phyloP scores from a whole-genome alignment of 1,284 basidiomycete species.

The Abortiporus biennis region DNA sequence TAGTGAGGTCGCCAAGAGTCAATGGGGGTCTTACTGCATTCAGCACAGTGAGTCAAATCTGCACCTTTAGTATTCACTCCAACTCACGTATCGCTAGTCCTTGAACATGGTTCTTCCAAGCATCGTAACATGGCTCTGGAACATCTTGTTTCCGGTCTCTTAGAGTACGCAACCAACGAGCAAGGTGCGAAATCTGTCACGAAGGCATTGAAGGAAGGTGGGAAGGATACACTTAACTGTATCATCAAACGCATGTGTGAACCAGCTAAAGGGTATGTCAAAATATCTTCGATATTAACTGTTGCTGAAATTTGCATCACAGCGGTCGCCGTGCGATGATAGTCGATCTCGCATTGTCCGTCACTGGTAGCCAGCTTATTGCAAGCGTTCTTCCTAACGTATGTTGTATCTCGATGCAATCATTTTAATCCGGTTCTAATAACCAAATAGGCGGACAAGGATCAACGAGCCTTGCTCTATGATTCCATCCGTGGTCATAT shows the following conservation, averaged over 20 bases:
- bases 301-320: slow-evolving; percentile 10
- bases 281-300: slow-evolving; percentile 2
- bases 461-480: slow-evolving; percentile 69
- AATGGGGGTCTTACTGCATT: slow-evolving; percentile 81
- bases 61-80: neutral
- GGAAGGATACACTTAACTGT: slow-evolving; percentile 61
- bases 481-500: slow-evolving; percentile 81
- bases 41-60: slow-evolving; percentile 60
- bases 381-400: slow-evolving; percentile 72
- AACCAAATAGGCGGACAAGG: slow-evolving; percentile 61
- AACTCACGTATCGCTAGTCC: slow-evolving; percentile 37
- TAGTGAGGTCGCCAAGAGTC: slow-evolving; percentile 73
- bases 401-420: slow-evolving; percentile 14
- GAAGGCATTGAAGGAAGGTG: slow-evolving; percentile 79
- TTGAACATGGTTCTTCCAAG: slow-evolving; percentile 72
- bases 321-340: slow-evolving; percentile 76
- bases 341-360: slow-evolving; percentile 74
- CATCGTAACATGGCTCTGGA: slow-evolving; percentile 68
- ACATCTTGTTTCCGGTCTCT: slow-evolving; percentile 62
- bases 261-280: slow-evolving; percentile 62
- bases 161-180: slow-evolving; percentile 73
- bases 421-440: neutral
- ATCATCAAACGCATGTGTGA: slow-evolving; percentile 78
- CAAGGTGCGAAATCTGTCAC: slow-evolving; percentile 79
- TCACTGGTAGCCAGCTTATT: slow-evolving; percentile 79